These are phyloP conservation scores for Plasmopara halstedii DNA, from an alignment of 352 stramenopile species.

Conservation along the genomic window DNA sequence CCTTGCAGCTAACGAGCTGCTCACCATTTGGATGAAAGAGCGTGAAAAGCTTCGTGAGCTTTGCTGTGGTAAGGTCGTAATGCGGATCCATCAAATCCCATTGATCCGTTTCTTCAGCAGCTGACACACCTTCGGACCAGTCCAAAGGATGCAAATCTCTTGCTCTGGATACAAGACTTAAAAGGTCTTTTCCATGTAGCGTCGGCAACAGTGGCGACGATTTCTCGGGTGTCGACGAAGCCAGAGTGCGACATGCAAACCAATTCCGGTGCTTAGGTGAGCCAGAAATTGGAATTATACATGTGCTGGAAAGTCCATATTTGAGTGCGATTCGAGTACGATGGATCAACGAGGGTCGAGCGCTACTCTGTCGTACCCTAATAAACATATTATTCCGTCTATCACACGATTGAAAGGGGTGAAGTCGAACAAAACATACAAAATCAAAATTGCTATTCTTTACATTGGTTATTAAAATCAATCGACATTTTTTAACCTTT, in stretches of 20 bases:
- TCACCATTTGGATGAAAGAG: constrained; percentile 54
- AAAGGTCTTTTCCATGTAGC: constrained; percentile 58
- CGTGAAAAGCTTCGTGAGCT: constrained; percentile 61
- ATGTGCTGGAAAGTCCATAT: not conserved
- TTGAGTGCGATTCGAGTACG: not conserved
- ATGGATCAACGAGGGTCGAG: too few relatives aligned
- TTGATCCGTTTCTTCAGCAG: constrained; percentile 34
- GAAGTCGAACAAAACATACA: too few relatives aligned
- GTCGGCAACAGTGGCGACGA: constrained; percentile 16
- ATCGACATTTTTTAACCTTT: too few relatives aligned
- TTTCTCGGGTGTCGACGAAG: constrained; percentile 12
- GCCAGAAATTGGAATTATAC: not conserved
- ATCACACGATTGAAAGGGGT: too few relatives aligned
- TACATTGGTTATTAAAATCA: too few relatives aligned
- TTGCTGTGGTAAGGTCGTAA: constrained; percentile 74
- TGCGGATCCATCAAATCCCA: constrained; percentile 75
- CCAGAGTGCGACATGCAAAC: constrained; percentile 6
- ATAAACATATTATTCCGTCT: too few relatives aligned
- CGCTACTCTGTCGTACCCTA: too few relatives aligned
- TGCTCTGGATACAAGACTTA: constrained; percentile 49
- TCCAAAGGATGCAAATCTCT: constrained; percentile 47
- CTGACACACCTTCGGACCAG: constrained; percentile 42
- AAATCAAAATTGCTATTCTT: too few relatives aligned
- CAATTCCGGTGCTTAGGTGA: not conserved
- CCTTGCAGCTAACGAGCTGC: not conserved